phyloP scores from a whole-genome alignment of 2,329 filamentous ascomycete genomes.

The Dactylellina parvicollis region DNA sequence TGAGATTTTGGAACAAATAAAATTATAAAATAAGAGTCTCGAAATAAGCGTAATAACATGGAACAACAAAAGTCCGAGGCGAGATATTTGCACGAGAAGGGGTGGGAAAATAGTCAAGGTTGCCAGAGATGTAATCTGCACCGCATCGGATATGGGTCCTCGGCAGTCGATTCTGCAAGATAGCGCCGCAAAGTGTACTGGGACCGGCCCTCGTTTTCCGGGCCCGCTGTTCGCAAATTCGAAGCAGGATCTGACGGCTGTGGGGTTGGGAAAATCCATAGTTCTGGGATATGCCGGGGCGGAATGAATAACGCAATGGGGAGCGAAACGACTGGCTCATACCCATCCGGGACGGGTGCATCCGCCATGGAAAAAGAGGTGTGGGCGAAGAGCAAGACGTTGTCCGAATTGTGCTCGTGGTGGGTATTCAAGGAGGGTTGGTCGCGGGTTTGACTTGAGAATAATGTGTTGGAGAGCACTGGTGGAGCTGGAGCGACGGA shows the following conservation, averaged over 20 bases:
- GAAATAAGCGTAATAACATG: neutral
- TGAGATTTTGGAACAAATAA: neutral
- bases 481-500: slow-evolving; percentile 34
- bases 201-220: slow-evolving; percentile 16
- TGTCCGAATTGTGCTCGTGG: neutral
- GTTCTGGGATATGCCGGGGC: slow-evolving; percentile 50
- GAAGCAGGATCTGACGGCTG: slow-evolving; percentile 41
- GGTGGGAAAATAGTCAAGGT: neutral
- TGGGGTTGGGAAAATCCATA: slow-evolving; percentile 50
- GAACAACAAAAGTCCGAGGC: neutral
- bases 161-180: slow-evolving; percentile 46
- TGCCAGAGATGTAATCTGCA: slow-evolving; percentile 45
- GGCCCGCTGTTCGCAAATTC: slow-evolving; percentile 32
- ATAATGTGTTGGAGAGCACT: slow-evolving; percentile 40
- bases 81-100: neutral
- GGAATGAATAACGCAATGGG: slow-evolving; percentile 54
- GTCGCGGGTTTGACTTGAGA: slow-evolving; percentile 21
- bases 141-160: slow-evolving; percentile 46
- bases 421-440: slow-evolving; percentile 4
- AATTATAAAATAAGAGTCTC: too few relatives aligned
- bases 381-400: slow-evolving; percentile 24
- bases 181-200: slow-evolving; percentile 36
- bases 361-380: slow-evolving; percentile 41
- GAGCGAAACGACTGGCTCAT: slow-evolving; percentile 37
- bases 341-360: slow-evolving; percentile 50